A percentile compares a stretch with the other conserved stretches of the same genome.
phyloP scores from a whole-genome alignment of 2,329 filamentous ascomycete genomes.

The Pyrenochaeta sp. region DNA sequence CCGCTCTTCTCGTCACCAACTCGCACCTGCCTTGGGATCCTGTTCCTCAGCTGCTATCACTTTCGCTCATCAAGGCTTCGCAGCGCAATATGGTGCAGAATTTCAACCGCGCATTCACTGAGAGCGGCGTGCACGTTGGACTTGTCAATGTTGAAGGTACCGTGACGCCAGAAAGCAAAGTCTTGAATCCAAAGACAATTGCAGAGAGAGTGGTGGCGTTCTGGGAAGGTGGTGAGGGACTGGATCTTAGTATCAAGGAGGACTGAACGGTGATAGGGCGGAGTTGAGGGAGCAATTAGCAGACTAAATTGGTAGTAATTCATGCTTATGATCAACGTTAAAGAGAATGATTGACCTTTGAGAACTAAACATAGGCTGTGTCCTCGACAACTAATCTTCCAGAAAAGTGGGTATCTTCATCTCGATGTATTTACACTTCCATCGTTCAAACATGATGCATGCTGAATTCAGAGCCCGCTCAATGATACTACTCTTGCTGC shows the following conservation, averaged over 20 bases:
- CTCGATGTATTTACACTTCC: too few species aligned
- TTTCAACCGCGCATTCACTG: conserved; percentile 52
- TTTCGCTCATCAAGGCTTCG: conserved; percentile 61
- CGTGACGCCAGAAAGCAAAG: conserved; percentile 52
- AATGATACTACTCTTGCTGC: conserved; percentile 50
- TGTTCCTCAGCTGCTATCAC: conserved; percentile 56
- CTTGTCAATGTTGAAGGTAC: conserved; percentile 57
- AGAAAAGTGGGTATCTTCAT: too few species aligned
- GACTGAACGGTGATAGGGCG: neutral
- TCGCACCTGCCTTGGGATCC: conserved; percentile 59
- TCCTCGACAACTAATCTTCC: too few species aligned
- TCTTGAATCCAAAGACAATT: conserved; percentile 57
- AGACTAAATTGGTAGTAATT: too few species aligned
- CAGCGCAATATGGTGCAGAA: conserved; percentile 61
- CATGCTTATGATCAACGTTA: too few species aligned
- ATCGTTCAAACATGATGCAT: too few species aligned
- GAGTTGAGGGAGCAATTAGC: too few species aligned
- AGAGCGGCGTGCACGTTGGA: conserved; percentile 57
- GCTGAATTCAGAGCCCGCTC: too few species aligned
- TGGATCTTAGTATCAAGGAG: conserved; percentile 52
- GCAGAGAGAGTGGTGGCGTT: conserved; percentile 56
- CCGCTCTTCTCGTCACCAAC: conserved; percentile 60
- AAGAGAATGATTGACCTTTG: too few species aligned
- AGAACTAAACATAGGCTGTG: too few species aligned
- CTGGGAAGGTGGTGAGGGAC: conserved; percentile 51